Evolutionary conservation across 179 eudicot genomes (phyloP).

Genomic region (Beta macrorhiza): DNA sequence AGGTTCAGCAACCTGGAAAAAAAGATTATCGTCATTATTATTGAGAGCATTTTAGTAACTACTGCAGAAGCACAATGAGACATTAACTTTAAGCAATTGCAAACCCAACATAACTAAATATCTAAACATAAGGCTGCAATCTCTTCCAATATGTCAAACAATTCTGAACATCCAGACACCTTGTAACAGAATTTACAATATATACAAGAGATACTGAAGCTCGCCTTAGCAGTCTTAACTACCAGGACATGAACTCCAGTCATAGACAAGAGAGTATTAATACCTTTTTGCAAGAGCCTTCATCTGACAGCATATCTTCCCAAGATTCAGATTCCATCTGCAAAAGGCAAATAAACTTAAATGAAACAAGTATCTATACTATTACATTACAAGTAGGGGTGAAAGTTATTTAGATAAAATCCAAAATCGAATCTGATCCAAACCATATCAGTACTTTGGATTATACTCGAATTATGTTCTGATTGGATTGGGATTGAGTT

Average conservation of each 20-base stretch:
- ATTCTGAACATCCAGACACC: conserved; percentile 1
- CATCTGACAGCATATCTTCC: conserved; percentile 57
- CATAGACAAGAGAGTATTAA: not conserved
- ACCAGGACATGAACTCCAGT: conserved; percentile 3
- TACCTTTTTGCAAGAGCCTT: conserved; percentile 58
- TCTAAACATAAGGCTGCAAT: not conserved
- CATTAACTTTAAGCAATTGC: not conserved
- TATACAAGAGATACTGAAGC: not conserved
- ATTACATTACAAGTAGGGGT: not conserved
- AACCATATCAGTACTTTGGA: no score
- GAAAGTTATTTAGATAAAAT: no score
- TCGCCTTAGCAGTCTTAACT: conserved; percentile 13
- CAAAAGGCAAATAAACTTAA: conserved; percentile 21
- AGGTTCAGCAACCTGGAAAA: conserved; percentile 52
- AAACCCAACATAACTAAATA: conserved; percentile 15
- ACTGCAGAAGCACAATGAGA: not conserved
- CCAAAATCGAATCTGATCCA: no score
- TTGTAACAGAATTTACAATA: not conserved
- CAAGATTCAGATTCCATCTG: conserved; percentile 79
- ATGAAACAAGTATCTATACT: not conserved
- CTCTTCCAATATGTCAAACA: not conserved
- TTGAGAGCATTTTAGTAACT: not conserved
- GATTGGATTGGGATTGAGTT: no score
- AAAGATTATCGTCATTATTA: conserved; percentile 8
- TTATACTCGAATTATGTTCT: no score